A percentile compares a stretch with the other conserved stretches of the same genome.
phyloP scores from a whole-genome alignment of 2,329 filamentous ascomycete species.

The Pseudomassariella vexata region DNA sequence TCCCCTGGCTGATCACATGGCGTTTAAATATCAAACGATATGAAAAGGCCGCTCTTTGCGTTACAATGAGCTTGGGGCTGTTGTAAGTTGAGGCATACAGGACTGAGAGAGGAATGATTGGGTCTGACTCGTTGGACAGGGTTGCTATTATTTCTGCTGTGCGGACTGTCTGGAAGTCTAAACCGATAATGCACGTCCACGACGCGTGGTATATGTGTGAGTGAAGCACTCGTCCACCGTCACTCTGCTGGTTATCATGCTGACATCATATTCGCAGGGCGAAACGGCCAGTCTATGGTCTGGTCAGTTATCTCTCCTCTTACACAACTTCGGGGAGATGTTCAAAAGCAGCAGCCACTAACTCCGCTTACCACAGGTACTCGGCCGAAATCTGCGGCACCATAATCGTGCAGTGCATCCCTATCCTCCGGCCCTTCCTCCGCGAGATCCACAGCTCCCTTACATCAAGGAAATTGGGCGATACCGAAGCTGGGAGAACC shows the following conservation, averaged over 20 bases:
- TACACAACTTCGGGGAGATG: too few species aligned
- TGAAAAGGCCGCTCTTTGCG: conserved; percentile 44
- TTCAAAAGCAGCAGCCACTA: too few species aligned
- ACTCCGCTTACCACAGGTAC: too few species aligned
- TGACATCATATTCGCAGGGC: too few species aligned
- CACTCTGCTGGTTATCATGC: too few species aligned
- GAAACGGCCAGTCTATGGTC: conserved; percentile 38
- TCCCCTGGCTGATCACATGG: conserved; percentile 45
- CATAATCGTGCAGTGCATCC: conserved; percentile 49
- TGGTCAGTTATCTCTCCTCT: too few species aligned
- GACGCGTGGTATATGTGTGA: conserved; percentile 42
- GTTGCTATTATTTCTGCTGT: conserved; percentile 38
- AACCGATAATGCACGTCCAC: conserved; percentile 36
- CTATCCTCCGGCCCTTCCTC: conserved; percentile 42
- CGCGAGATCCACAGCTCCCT: conserved; percentile 32
- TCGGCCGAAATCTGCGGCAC: conserved; percentile 47
- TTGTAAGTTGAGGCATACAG: conserved; percentile 22
- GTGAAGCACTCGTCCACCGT: too few species aligned
- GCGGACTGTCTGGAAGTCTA: conserved; percentile 42
- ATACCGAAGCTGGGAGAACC: too few species aligned
- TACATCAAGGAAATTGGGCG: conserved; percentile 20
- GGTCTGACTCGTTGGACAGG: too few species aligned
- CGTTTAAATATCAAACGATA: conserved; percentile 38
- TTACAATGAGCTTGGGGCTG: conserved; percentile 45
- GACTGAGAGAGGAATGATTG: too few species aligned